Percentiles rank a stretch among this genome's conserved stretches.
Conservation (phyloP, 176 grass and related monocot genomes). For the Saccharum officinarum region DNA sequence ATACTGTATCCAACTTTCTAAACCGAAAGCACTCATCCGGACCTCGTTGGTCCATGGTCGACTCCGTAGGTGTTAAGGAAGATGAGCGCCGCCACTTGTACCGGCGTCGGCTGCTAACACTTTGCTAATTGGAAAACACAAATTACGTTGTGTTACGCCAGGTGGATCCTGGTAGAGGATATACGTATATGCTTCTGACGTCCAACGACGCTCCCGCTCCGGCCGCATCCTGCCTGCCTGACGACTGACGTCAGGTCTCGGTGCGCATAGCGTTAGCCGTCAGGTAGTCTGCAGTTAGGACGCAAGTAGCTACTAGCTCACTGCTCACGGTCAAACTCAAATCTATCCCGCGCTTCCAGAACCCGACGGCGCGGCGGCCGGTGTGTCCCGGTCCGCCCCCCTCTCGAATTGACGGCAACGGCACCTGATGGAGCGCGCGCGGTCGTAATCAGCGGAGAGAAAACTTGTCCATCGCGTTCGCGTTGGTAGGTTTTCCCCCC, state of each 20-base stretch:
- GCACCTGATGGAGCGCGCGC: neutral
- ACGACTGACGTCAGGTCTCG: neutral
- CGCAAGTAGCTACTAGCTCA: neutral
- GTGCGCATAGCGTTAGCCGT: conserved; percentile 20
- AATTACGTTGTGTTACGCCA: too few relatives aligned
- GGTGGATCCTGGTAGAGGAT: too few relatives aligned
- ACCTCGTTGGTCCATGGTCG: too few relatives aligned
- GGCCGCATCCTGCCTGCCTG: neutral
- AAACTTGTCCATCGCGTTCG: neutral
- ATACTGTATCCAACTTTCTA: too few relatives aligned
- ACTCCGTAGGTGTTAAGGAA: too few relatives aligned
- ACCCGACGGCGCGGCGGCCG: neutral
- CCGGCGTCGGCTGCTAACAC: too few relatives aligned
- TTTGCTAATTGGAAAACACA: too few relatives aligned
- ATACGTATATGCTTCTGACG: too few relatives aligned
- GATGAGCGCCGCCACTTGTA: too few relatives aligned
- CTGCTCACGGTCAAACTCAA: neutral
- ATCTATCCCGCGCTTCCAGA: neutral
- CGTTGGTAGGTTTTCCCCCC: neutral
- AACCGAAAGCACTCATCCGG: too few relatives aligned
- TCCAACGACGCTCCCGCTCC: too few relatives aligned
- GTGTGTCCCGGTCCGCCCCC: neutral
- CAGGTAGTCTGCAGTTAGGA: neutral
- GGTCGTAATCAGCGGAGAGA: conserved; percentile 18
- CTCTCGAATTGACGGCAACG: neutral